Percentiles rank a stretch among this genome's conserved stretches.
These are phyloP conservation scores for Rhynchospora tenuis DNA, from an alignment of 176 grass and related monocot genomes.

Conservation along the genomic window DNA sequence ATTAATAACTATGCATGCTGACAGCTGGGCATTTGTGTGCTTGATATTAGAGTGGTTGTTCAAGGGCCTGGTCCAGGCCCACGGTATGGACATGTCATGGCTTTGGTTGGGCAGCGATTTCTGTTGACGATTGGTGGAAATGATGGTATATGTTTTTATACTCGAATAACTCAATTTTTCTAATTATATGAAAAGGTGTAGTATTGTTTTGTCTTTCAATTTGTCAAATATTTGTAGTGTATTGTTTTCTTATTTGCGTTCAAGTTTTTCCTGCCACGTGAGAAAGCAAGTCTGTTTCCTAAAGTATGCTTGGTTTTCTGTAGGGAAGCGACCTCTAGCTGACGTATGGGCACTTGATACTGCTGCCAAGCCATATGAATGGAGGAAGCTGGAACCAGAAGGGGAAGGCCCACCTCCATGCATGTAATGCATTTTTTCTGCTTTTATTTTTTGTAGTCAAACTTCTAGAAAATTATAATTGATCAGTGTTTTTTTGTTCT, in stretches of 20 bases:
- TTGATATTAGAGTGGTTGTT: constrained; percentile 80
- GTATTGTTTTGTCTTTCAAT: neutral
- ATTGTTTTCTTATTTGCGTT: neutral
- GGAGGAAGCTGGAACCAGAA: constrained; percentile 99
- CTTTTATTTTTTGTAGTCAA: neutral
- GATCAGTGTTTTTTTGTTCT: neutral
- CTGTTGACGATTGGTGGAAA: constrained; percentile 99
- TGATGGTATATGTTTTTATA: constrained; percentile 61
- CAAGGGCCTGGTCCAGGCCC: constrained; percentile 98
- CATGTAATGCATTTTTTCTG: constrained; percentile 72
- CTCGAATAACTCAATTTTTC: constrained; percentile 9
- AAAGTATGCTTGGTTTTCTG: constrained; percentile 23
- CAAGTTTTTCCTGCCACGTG: too few relatives aligned
- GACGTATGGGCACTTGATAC: constrained; percentile 99
- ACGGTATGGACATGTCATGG: constrained; percentile 98
- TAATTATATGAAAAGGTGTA: neutral
- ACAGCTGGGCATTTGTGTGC: constrained; percentile 19
- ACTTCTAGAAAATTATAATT: neutral
- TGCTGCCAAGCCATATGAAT: constrained; percentile 97
- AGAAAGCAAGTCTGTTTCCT: neutral
- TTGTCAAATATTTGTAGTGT: neutral
- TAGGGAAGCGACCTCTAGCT: constrained; percentile 88
- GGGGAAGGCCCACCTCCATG: constrained; percentile 97
- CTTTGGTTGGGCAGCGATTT: constrained; percentile 98
- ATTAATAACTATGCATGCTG: constrained; percentile 27